Conservation (phyloP, 805 yeast genomes). For the Barnettozyma botsteinii region DNA sequence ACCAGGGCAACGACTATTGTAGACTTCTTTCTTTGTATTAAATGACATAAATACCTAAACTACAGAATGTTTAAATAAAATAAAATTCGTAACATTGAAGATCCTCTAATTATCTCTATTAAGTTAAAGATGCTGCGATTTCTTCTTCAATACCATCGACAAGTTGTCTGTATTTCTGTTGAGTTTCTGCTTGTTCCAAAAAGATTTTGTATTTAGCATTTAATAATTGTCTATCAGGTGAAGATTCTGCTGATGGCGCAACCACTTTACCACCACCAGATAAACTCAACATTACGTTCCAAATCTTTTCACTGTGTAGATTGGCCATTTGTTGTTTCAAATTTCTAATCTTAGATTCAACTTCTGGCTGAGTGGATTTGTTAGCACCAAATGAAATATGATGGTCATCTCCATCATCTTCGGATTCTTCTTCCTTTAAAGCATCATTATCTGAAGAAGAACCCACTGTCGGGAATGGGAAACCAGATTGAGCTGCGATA, state of each 20-base stretch:
- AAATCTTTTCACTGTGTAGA: slow-evolving; percentile 51
- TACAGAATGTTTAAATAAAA: too few relatives aligned
- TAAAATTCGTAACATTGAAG: too few relatives aligned
- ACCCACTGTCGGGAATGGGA: slow-evolving; percentile 45
- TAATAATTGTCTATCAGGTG: slow-evolving; percentile 66
- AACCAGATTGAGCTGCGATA: slow-evolving; percentile 29
- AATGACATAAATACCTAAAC: not conserved
- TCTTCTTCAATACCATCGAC: slow-evolving; percentile 45
- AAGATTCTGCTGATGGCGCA: slow-evolving; percentile 50
- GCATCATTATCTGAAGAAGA: slow-evolving; percentile 28
- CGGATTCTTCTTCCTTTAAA: slow-evolving; percentile 33
- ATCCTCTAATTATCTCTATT: not conserved
- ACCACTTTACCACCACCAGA: slow-evolving; percentile 82
- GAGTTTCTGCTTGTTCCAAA: slow-evolving; percentile 81
- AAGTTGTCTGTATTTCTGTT: slow-evolving; percentile 65
- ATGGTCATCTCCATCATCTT: slow-evolving; percentile 39
- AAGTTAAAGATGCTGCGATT: slow-evolving; percentile 1
- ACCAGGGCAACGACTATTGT: too few relatives aligned
- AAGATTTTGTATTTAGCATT: slow-evolving; percentile 78
- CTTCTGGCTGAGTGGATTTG: slow-evolving; percentile 45
- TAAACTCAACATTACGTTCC: slow-evolving; percentile 82
- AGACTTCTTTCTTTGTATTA: too few relatives aligned
- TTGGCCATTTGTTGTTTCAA: slow-evolving; percentile 21
- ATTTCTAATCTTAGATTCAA: slow-evolving; percentile 38
- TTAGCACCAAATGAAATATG: slow-evolving; percentile 58